Evolutionary conservation across 2,329 filamentous ascomycete genomes (phyloP).

Genomic region (Aschersonia sp.): DNA sequence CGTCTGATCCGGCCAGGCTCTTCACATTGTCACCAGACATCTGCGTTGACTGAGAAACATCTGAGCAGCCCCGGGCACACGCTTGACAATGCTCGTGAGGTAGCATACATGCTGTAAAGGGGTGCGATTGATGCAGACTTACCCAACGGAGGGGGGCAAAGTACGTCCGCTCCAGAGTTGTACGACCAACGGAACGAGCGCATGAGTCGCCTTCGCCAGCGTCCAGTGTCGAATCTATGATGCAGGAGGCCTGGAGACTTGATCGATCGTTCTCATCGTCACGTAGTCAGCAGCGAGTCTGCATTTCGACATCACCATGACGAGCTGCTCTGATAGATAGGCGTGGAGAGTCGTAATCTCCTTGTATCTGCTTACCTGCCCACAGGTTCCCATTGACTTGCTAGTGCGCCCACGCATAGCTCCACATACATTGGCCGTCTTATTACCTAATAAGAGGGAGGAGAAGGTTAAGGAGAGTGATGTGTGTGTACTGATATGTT

Average conservation of each 20-base stretch:
- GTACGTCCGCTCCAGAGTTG: neutral
- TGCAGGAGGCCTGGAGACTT: too few species aligned
- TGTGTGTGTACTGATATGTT: too few species aligned
- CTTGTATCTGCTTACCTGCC: neutral
- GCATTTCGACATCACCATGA: neutral
- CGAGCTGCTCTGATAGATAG: neutral
- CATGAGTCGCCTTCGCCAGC: neutral
- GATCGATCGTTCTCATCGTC: too few species aligned
- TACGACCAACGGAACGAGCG: neutral
- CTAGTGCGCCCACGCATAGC: too few species aligned
- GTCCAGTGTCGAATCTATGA: too few species aligned
- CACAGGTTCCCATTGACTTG: too few species aligned
- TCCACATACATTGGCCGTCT: too few species aligned
- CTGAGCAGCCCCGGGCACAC: neutral
- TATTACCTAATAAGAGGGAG: too few species aligned
- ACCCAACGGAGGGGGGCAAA: neutral
- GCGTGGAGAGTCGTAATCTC: neutral
- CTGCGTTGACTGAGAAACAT: neutral
- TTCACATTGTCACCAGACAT: neutral
- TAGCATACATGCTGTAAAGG: neutral
- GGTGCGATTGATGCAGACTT: neutral
- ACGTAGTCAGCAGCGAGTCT: neutral
- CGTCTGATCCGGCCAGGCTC: neutral
- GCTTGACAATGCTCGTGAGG: neutral
- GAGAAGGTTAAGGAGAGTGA: too few species aligned